Evolutionary conservation across 2,329 filamentous ascomycete genomes (phyloP).

Genomic region (Alternaria ethzedia): DNA sequence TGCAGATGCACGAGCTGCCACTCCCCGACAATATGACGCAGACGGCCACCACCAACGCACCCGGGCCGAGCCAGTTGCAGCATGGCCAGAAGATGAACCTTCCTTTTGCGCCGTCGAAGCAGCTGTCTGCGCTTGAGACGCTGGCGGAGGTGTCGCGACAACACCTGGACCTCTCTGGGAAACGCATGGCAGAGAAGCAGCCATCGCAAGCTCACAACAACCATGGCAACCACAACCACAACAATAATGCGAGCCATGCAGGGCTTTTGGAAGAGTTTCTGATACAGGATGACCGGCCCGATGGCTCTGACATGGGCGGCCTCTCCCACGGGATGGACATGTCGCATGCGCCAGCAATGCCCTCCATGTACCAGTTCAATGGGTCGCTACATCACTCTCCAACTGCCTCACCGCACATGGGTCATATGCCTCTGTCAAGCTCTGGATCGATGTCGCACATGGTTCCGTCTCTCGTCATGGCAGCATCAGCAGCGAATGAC

Average conservation of each 20-base stretch:
- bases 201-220: slow-evolving; percentile 24
- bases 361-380: slow-evolving; percentile 49
- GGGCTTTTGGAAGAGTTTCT: slow-evolving; percentile 47
- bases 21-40: slow-evolving; percentile 51
- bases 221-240: slow-evolving; percentile 8
- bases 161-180: slow-evolving; percentile 63
- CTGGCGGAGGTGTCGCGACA: slow-evolving; percentile 87
- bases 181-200: slow-evolving; percentile 48
- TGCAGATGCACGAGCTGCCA: slow-evolving; percentile 72
- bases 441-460: slow-evolving; percentile 42
- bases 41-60: slow-evolving; percentile 19
- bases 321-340: slow-evolving; percentile 42
- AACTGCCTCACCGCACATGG: slow-evolving; percentile 43
- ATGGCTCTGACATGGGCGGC: slow-evolving; percentile 30
- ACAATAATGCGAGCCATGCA: slow-evolving; percentile 30
- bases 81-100: slow-evolving; percentile 46
- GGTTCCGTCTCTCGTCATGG: slow-evolving; percentile 49
- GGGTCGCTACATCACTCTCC: slow-evolving; percentile 46
- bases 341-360: slow-evolving; percentile 41
- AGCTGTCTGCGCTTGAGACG: slow-evolving; percentile 83
- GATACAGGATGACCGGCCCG: slow-evolving; percentile 46
- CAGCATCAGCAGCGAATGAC: slow-evolving; percentile 49
- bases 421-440: slow-evolving; percentile 36
- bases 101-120: slow-evolving; percentile 55
- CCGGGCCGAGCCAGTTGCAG: slow-evolving; percentile 26